A percentile compares a stretch with the other conserved stretches of the same genome.
Conservation (phyloP, 2,329 filamentous ascomycete genomes). For the Alternaria arborescens region DNA sequence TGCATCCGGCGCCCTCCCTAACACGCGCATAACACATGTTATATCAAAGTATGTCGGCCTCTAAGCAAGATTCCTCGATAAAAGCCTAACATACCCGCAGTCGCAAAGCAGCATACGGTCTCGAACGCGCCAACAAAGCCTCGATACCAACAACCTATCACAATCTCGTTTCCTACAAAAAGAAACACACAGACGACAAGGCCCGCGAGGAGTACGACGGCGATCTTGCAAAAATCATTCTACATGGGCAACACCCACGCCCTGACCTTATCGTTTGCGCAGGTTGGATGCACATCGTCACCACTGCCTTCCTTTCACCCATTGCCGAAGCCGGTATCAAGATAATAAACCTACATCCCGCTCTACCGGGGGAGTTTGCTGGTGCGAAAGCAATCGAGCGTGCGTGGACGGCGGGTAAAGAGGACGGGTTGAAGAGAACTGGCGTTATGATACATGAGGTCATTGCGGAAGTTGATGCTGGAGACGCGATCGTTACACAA, state of each 20-base stretch:
- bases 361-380: conserved; percentile 76
- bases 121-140: conserved; percentile 67
- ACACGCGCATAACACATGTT: conserved; percentile 67
- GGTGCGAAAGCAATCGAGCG: conserved; percentile 80
- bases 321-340: conserved; percentile 68
- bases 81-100: conserved; percentile 18
- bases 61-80: neutral
- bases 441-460: conserved; percentile 94
- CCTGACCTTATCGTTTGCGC: conserved; percentile 80
- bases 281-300: conserved; percentile 88
- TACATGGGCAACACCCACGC: conserved; percentile 58
- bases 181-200: conserved; percentile 62
- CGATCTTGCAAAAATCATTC: conserved; percentile 73
- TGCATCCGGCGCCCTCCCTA: conserved; percentile 58
- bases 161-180: conserved; percentile 80
- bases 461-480: conserved; percentile 77
- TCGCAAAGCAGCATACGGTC: conserved; percentile 68
- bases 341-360: conserved; percentile 85
- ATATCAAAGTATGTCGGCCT: conserved; percentile 59
- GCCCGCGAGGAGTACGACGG: conserved; percentile 77
- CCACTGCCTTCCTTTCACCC: conserved; percentile 73
- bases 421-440: conserved; percentile 71
- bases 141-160: conserved; percentile 79
- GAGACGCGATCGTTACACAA: conserved; percentile 73
- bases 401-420: conserved; percentile 76